Evolutionary conservation across 768 basidiomycete species (phyloP), one percentile per base, ranked within the genome.

Genomic region (Russula griseocarnosa): DNA sequence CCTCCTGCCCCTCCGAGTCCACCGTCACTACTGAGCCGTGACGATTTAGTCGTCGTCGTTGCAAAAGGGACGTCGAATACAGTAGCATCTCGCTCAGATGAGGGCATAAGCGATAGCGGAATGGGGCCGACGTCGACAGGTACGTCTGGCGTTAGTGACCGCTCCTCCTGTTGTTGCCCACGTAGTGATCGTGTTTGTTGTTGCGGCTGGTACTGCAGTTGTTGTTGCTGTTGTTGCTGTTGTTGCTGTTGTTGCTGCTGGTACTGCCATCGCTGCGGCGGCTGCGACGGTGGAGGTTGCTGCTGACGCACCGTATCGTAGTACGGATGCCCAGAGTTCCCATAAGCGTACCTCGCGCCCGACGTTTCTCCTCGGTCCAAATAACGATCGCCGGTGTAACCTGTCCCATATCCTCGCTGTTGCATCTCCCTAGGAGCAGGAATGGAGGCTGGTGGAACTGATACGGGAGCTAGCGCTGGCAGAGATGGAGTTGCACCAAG

Each of bases 221-320:
- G 52, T 14, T 5, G 40, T 30, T 13, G 47, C 36, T 5, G n/a
- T 7, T 36, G 63, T 34, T 26, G 38, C 38, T 38, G 38, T 1
- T 38, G 10, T 14, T 14, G 38, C 14, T 5, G 4, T 0, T 18
- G 26, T 22, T 13, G 64, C 49, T 30, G 38, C 16, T 55, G 34
- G 30, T 5, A 49, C 40, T 18, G 47, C 47, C 8, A 11, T 7
- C 30, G 63, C 44, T 28, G 38, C 38, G 16, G 38, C 13, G 16
- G 11, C 38, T 16, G 38, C 14, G 14, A 16, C 38, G 16, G 38
- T 0, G 16, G 38, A 6, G 16, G 5, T 6, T 18, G 26, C 38
- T 13, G 64, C 49, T 51, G 61, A 8, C 38, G 51, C 20, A 24
- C 38, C 10, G 61, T 1, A 24, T 26, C 55, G 42, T 66, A 47